These are phyloP conservation scores for Geranium incanum DNA, from an alignment of 441 rosid species.

Conservation along the genomic window DNA sequence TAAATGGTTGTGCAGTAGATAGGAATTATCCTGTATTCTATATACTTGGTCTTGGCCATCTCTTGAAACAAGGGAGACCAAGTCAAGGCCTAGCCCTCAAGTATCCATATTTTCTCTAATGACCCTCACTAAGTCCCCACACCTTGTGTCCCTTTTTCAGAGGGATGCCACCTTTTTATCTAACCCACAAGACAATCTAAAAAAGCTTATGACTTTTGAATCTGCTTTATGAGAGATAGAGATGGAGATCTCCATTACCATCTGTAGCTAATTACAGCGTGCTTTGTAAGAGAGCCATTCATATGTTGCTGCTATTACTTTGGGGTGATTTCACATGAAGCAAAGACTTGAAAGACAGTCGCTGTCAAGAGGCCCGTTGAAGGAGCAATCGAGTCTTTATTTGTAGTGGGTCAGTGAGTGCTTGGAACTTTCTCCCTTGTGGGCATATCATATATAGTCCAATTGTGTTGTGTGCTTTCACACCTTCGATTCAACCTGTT, in stretches of 20 bases:
- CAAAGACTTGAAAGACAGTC: background rate
- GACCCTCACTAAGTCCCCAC: background rate
- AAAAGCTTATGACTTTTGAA: background rate
- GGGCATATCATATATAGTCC: background rate
- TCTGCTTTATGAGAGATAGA: background rate
- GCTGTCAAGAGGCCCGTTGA: background rate
- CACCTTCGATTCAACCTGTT: background rate
- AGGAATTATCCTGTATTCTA: background rate
- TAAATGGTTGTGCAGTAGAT: background rate
- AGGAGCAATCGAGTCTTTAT: background rate
- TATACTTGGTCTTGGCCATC: background rate
- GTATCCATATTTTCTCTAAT: background rate
- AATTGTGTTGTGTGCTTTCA: background rate
- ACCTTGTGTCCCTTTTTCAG: background rate
- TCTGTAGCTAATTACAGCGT: background rate
- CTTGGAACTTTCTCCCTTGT: background rate
- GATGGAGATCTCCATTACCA: background rate
- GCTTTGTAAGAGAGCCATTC: background rate
- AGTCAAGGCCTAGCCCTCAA: slow-evolving; percentile 2
- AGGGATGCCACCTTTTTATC: background rate
- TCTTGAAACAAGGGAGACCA: background rate
- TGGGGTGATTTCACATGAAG: background rate
- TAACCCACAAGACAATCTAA: slow-evolving; percentile 1
- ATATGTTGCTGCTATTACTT: background rate
- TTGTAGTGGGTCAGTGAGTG: background rate